Evolutionary conservation across 1,139 yeast genomes (phyloP).

Genomic region (Debaryomyces psychrophilus): DNA sequence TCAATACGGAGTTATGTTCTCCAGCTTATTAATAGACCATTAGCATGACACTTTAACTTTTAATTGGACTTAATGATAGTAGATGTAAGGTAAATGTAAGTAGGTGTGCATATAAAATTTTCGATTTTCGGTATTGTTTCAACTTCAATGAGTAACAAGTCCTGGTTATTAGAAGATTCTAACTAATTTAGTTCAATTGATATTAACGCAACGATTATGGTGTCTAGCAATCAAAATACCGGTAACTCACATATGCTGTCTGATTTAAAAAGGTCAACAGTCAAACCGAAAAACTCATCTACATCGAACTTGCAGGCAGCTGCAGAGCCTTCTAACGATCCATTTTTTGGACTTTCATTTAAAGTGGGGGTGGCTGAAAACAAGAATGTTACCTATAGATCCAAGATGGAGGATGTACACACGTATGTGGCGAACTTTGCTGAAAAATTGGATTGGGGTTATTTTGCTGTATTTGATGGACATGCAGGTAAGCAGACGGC

Average conservation of each 20-base stretch:
- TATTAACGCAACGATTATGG: not conserved
- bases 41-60: too few species aligned
- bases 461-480: constrained; percentile 95
- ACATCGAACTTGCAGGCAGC: not conserved
- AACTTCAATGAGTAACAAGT: constrained; percentile 1
- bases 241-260: not conserved
- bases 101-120: constrained; percentile 1
- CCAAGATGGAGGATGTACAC: constrained; percentile 97
- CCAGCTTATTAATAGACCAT: too few species aligned
- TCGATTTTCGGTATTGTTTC: constrained; percentile 5
- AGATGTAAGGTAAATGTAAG: not conserved
- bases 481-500: constrained; percentile 96
- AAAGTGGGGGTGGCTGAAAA: constrained; percentile 90
- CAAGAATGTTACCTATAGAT: constrained; percentile 75
- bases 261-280: not conserved
- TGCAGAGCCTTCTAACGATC: constrained; percentile 25
- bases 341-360: constrained; percentile 60
- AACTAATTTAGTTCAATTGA: not conserved
- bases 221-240: not conserved
- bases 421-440: constrained; percentile 92
- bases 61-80: too few species aligned
- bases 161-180: not conserved
- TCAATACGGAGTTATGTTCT: too few species aligned
- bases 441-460: constrained; percentile 89
- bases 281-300: not conserved